phyloP scores from a whole-genome alignment of 2,329 filamentous ascomycete species.

The Endocalyx cinctus region DNA sequence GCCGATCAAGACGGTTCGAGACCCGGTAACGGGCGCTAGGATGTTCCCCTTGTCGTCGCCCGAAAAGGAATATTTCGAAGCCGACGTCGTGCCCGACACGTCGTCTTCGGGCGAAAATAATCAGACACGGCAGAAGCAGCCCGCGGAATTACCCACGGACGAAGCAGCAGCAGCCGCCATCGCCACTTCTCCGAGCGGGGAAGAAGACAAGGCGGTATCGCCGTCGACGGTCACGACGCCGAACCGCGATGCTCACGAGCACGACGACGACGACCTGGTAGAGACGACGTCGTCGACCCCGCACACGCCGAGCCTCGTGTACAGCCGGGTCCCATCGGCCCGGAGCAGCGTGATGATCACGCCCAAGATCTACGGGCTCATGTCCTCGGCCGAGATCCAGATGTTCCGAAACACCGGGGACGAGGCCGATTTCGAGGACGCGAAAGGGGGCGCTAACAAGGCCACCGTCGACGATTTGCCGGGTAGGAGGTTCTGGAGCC shows the following conservation, averaged over 20 bases:
- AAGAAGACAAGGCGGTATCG: no score
- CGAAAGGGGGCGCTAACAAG: constrained; percentile 7
- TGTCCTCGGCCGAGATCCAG: constrained; percentile 8
- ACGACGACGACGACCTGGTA: neutral
- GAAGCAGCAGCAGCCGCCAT: no score
- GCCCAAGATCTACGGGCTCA: constrained; percentile 16
- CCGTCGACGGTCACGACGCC: no score
- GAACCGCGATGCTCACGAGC: no score
- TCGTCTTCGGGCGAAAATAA: no score
- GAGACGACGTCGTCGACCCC: constrained; percentile 14
- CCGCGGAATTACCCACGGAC: no score
- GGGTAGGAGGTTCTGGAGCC: no score
- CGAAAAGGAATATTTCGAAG: constrained; percentile 4
- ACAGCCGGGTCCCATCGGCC: constrained; percentile 19
- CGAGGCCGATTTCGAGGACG: constrained; percentile 13
- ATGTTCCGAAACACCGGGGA: constrained; percentile 7
- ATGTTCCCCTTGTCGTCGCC: constrained; percentile 20
- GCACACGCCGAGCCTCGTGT: constrained; percentile 25
- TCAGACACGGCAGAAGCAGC: no score
- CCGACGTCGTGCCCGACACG: constrained; percentile 7
- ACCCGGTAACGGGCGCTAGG: constrained; percentile 18
- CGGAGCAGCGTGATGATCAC: constrained; percentile 24
- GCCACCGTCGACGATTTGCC: no score
- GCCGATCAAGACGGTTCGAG: no score
- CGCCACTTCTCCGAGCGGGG: no score